A percentile compares a stretch with the other conserved stretches of the same genome.
Evolutionary conservation across 2,329 filamentous ascomycete species (phyloP).

Genomic region (Verticillium isaacii): DNA sequence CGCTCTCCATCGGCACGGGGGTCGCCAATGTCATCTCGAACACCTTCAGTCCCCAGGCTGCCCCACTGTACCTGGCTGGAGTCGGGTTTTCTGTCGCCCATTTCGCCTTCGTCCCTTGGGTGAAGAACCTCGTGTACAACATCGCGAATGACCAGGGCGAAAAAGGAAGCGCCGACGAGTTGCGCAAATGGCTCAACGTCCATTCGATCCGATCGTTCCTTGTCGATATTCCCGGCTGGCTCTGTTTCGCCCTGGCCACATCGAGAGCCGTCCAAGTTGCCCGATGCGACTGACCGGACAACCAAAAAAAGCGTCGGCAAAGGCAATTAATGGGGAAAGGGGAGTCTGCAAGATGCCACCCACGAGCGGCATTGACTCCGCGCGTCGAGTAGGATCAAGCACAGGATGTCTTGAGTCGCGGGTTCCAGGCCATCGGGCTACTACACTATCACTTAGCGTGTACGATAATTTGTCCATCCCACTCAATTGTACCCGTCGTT

Average conservation of each 20-base stretch:
- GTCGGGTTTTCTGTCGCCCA: conserved; percentile 22
- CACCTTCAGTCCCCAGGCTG: conserved; percentile 10
- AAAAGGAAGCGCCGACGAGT: conserved; percentile 10
- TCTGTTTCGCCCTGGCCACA: conserved; percentile 21
- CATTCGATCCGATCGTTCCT: conserved; percentile 20
- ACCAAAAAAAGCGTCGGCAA: not conserved
- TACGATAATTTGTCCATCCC: not conserved
- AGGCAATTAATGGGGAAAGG: not conserved
- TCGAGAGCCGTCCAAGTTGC: conserved; percentile 18
- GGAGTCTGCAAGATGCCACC: not conserved
- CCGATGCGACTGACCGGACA: not conserved
- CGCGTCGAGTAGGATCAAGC: not conserved
- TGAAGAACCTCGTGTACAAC: conserved; percentile 21
- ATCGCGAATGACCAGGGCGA: conserved; percentile 16
- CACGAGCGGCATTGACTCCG: not conserved
- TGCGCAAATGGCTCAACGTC: conserved; percentile 21
- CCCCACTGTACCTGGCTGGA: conserved; percentile 23
- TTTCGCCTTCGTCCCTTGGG: conserved; percentile 23
- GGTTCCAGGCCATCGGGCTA: not conserved
- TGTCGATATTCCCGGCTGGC: conserved; percentile 24
- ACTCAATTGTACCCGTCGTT: not conserved
- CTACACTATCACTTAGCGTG: not conserved
- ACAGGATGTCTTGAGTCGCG: not conserved
- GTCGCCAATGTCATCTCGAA: conserved; percentile 18
- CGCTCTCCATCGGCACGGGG: conserved; percentile 19